phyloP scores from a whole-genome alignment of 257 asterid species.

The Nicotiana undulata region DNA sequence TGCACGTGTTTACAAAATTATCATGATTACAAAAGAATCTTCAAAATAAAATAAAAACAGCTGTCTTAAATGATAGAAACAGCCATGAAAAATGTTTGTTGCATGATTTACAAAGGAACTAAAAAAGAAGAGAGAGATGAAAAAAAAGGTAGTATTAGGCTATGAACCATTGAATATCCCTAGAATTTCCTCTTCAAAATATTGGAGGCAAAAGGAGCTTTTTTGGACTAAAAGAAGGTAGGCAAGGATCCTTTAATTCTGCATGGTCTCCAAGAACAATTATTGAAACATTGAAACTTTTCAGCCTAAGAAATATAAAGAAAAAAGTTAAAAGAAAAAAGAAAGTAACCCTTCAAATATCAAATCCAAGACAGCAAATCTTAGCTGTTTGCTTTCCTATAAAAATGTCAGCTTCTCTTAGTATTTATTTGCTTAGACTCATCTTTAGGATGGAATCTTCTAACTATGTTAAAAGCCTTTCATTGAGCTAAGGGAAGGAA shows the following conservation, averaged over 20 bases:
- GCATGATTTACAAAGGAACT: conserved; percentile 14
- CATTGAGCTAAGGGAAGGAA: conserved; percentile 23
- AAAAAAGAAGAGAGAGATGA: background rate
- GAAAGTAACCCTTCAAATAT: conserved; percentile 1
- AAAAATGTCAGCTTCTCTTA: conserved; percentile 30
- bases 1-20: conserved; percentile 14
- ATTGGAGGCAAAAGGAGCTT: conserved; percentile 32
- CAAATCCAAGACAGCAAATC: conserved; percentile 48
- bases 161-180: conserved; percentile 14
- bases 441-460: conserved; percentile 60
- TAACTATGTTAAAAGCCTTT: conserved; percentile 9
- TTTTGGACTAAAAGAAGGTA: conserved; percentile 38
- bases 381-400: conserved; percentile 43
- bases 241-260: conserved; percentile 25
- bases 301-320: conserved; percentile 8
- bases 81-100: conserved; percentile 7
- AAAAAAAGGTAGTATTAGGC: conserved; percentile 3
- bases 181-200: conserved; percentile 32
- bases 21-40: background rate
- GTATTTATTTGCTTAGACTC: conserved; percentile 37
- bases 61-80: conserved; percentile 11
- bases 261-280: conserved; percentile 88
- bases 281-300: conserved; percentile 53
- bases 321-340: background rate
- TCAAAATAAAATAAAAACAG: background rate